Base-by-base conservation (phyloP, 345 rosid species). In the Eucalyptus fibrosa region DNA sequence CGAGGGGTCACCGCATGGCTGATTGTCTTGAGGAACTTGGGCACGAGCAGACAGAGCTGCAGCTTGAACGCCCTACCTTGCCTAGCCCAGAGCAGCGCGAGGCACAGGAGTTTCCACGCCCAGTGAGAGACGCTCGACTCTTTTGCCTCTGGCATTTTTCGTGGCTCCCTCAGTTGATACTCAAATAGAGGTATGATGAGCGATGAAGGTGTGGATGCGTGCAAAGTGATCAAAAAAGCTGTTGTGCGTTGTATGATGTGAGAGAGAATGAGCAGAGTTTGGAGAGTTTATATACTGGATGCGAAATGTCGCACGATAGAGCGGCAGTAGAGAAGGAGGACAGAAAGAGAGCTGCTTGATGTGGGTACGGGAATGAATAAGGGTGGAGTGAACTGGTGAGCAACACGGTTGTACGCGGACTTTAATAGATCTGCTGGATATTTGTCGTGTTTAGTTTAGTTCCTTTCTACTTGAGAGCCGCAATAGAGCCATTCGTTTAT, bases 61-160 rank as follows among this genome's bases (percentile, higher is more conserved):
- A 96, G 91, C 26, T 96, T 96, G 89, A 96, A 92, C 77, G 93
- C 92, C n/a, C 94, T 93, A 5, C 98, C 97, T 93, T 93, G 97
- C 92, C 97, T 93, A 24, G 94, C 92, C 98, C 99, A 96, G 59
- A 95, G 60, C 91, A 97, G 90, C n/a, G 94, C 93, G 34, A 95
- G 88, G 9, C 95, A 92, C 72, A 96, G 93, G 23, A 95, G 50
- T 86, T 89, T 92, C 98, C 97, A 96, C 5, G 94, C 96, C 91
- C 91, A 90, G 7, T 83, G 91, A 49, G 83, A 86, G 26, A 91
- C 91, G 42, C 55, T 88, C 12, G 40, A 51, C 50, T 83, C 47
- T 15, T 45, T 26, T 50, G 34, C 69, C 34, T 2, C 7, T 14
- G 32, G 37, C 60, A 16, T 47, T 62, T 30, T 62, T 62, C 9